Evolutionary conservation across 2,329 filamentous ascomycete genomes (phyloP).

Genomic region (Sporothrix pallida): DNA sequence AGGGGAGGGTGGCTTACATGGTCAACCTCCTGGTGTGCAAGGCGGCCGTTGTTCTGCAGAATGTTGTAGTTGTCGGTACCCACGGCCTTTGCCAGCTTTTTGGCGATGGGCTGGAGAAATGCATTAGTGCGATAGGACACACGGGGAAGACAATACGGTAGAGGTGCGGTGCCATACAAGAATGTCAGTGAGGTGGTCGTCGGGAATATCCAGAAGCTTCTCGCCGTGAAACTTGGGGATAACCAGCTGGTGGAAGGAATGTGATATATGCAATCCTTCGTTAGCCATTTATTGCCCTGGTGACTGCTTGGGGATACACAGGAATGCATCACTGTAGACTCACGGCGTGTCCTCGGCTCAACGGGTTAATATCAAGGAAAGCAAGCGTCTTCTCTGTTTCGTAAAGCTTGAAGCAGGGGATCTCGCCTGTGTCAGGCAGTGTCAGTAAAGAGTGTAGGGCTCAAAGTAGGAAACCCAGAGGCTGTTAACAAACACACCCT

Average conservation of each 20-base stretch:
- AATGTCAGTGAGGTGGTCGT: constrained; percentile 82
- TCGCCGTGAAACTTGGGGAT: constrained; percentile 94
- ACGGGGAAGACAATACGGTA: neutral
- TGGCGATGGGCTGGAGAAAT: constrained; percentile 69
- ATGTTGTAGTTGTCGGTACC: constrained; percentile 87
- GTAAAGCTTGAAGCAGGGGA: constrained; percentile 94
- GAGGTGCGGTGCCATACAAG: constrained; percentile 59
- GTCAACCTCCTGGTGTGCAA: constrained; percentile 90
- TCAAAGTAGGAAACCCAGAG: too few relatives aligned
- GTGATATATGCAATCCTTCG: constrained; percentile 32
- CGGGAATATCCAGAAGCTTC: constrained; percentile 91
- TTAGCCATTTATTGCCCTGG: neutral
- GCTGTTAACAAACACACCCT: constrained; percentile 53
- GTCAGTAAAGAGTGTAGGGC: neutral
- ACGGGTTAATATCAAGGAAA: constrained; percentile 93
- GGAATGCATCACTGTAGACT: constrained; percentile 55
- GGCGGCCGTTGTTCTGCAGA: constrained; percentile 90
- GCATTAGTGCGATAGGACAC: neutral
- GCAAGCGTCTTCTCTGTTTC: constrained; percentile 93
- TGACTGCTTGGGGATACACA: neutral
- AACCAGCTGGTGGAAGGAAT: constrained; percentile 72
- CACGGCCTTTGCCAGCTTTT: constrained; percentile 80
- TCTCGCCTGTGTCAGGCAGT: constrained; percentile 69
- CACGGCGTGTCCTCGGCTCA: constrained; percentile 89
- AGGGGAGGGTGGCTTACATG: constrained; percentile 67